These are phyloP conservation scores for Sordariomycetes sp. DNA, from an alignment of 2,329 filamentous ascomycete species.

Conservation along the genomic window DNA sequence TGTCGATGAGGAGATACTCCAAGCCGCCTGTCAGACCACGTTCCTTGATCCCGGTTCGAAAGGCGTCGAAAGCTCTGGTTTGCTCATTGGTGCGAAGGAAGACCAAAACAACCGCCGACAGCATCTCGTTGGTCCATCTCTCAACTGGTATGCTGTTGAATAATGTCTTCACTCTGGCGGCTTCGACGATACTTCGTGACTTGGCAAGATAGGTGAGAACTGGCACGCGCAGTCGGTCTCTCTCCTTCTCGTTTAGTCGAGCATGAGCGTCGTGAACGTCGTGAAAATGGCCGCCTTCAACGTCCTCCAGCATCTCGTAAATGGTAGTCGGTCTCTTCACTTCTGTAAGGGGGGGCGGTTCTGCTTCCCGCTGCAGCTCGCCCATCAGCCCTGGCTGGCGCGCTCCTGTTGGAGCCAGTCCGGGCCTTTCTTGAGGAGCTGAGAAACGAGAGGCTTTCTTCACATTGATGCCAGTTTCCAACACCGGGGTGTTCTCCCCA, in stretches of 20 bases:
- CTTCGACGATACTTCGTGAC: conserved; percentile 32
- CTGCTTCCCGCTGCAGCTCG: too few relatives aligned
- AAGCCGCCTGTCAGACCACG: conserved; percentile 27
- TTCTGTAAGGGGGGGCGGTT: too few relatives aligned
- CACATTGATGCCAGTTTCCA: too few relatives aligned
- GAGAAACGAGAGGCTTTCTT: too few relatives aligned
- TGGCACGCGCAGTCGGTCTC: conserved; percentile 15
- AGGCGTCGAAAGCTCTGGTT: conserved; percentile 27
- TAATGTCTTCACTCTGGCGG: conserved; percentile 32
- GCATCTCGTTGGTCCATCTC: conserved; percentile 28
- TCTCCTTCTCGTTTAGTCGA: conserved; percentile 21
- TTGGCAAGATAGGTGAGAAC: conserved; percentile 32
- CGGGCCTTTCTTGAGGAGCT: too few relatives aligned
- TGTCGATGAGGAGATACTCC: conserved; percentile 31
- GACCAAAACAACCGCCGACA: conserved; percentile 30
- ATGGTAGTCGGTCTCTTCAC: too few relatives aligned
- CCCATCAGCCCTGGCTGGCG: too few relatives aligned
- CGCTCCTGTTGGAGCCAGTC: too few relatives aligned
- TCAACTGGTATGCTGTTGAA: conserved; percentile 26
- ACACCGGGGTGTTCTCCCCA: too few relatives aligned
- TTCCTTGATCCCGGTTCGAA: conserved; percentile 25
- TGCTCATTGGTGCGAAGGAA: conserved; percentile 29
- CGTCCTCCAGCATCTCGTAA: conserved; percentile 14
- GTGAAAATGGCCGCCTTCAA: conserved; percentile 20
- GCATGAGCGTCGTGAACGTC: conserved; percentile 34